Percentiles rank a stretch among this genome's conserved stretches.
Evolutionary conservation across 345 rosid genomes (phyloP).

Genomic region (Salix caprea): DNA sequence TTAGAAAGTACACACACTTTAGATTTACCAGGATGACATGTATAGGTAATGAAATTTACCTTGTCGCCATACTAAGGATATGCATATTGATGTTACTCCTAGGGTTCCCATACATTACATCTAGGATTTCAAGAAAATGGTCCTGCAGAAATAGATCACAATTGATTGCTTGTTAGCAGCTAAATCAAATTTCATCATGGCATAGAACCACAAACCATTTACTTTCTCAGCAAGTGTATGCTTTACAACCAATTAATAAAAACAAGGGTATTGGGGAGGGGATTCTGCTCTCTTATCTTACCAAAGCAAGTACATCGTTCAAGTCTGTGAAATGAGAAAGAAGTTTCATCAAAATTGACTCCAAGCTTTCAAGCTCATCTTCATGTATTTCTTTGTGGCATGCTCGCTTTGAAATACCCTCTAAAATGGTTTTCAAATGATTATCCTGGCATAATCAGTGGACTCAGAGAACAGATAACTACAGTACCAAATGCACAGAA

Average conservation of each 20-base stretch:
- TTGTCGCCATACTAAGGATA: constrained; percentile 64
- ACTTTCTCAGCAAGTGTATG: constrained; percentile 1
- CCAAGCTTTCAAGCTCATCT: constrained; percentile 65
- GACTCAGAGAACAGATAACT: constrained; percentile 16
- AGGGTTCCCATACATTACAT: constrained; percentile 66
- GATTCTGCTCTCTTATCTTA: constrained; percentile 24
- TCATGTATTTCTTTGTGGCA: constrained; percentile 47
- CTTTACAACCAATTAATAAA: neutral
- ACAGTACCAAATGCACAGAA: neutral
- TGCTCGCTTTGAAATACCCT: constrained; percentile 46
- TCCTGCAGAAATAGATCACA: constrained; percentile 39
- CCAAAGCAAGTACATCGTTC: constrained; percentile 62
- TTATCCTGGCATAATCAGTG: constrained; percentile 45
- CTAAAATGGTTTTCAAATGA: constrained; percentile 52
- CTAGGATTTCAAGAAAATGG: constrained; percentile 74
- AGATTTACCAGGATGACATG: constrained; percentile 3
- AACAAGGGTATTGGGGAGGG: neutral
- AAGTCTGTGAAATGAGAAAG: constrained; percentile 65
- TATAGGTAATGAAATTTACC: constrained; percentile 38
- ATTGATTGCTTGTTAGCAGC: constrained; percentile 10
- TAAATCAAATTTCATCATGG: neutral
- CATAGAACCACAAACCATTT: too few relatives aligned
- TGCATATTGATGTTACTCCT: constrained; percentile 52
- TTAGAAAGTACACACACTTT: neutral
- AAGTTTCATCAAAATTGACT: constrained; percentile 71